A percentile compares a stretch with the other conserved stretches of the same genome.
Evolutionary conservation across 2,329 filamentous ascomycete genomes (phyloP).

Genomic region (Fusarium fujikuroi): DNA sequence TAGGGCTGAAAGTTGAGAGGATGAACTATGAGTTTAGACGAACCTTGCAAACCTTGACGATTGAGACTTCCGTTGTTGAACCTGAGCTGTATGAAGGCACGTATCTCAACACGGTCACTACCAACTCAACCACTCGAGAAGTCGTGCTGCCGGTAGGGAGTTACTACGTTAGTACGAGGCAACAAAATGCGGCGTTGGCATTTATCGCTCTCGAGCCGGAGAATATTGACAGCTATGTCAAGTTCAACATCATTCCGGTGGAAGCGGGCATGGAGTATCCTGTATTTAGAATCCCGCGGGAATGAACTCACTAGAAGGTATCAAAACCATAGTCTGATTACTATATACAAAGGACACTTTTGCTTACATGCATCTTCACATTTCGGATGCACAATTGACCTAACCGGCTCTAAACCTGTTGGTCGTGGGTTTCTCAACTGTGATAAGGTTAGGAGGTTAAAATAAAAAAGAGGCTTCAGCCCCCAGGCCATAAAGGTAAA

Average conservation of each 20-base stretch:
- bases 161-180: constrained; percentile 1
- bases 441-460: no score
- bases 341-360: fast-evolving
- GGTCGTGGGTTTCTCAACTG: not conserved
- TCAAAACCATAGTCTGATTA: no score
- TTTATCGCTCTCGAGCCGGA: constrained; percentile 17
- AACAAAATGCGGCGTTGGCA: constrained; percentile 16
- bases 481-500: no score
- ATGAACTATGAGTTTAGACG: not conserved
- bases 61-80: not conserved
- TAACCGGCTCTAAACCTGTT: not conserved
- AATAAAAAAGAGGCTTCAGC: no score
- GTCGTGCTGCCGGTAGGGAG: not conserved
- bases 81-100: constrained; percentile 11
- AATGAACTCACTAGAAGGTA: not conserved
- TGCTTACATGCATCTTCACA: no score
- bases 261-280: constrained; percentile 15
- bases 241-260: constrained; percentile 14
- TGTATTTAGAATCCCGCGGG: not conserved
- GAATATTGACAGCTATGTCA: constrained; percentile 24
- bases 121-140: constrained; percentile 2
- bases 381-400: not conserved
- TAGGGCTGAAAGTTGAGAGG: constrained; percentile 2
- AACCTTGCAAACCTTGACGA: not conserved
- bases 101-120: constrained; percentile 12